Conservation (phyloP, 306 rosid genomes). For the Quillaja saponaria region DNA sequence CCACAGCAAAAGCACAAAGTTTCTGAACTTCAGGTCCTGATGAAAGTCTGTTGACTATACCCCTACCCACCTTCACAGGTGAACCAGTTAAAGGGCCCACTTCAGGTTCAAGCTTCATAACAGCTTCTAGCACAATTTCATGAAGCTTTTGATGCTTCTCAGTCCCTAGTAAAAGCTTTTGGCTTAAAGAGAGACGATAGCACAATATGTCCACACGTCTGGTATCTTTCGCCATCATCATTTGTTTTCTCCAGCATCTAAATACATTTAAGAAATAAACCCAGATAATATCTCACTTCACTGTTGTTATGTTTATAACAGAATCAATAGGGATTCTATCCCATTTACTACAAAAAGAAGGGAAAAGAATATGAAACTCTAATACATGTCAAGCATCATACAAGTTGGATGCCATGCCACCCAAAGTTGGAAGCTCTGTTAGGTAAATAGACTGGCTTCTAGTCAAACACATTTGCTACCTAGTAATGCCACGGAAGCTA, state of each 20-base stretch:
- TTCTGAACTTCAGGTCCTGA: slow-evolving; percentile 94
- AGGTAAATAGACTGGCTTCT: too few species aligned
- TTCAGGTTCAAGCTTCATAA: slow-evolving; percentile 83
- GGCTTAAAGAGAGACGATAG: slow-evolving; percentile 85
- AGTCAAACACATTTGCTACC: too few species aligned
- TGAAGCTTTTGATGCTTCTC: slow-evolving; percentile 53
- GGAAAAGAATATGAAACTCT: too few species aligned
- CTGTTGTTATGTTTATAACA: not conserved
- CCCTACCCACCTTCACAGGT: slow-evolving; percentile 89
- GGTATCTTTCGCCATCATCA: slow-evolving; percentile 72
- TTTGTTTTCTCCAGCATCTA: slow-evolving; percentile 88
- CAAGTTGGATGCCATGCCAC: too few species aligned
- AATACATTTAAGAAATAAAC: slow-evolving; percentile 28
- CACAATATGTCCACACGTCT: slow-evolving; percentile 91
- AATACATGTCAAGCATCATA: too few species aligned
- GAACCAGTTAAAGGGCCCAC: slow-evolving; percentile 78
- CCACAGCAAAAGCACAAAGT: slow-evolving; percentile 76
- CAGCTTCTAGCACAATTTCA: slow-evolving; percentile 68
- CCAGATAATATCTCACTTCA: slow-evolving; percentile 8
- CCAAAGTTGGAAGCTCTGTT: too few species aligned
- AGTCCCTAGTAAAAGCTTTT: slow-evolving; percentile 79
- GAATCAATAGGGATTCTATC: not conserved
- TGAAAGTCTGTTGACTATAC: slow-evolving; percentile 96
- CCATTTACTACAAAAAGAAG: too few species aligned
- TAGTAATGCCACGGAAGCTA: too few species aligned